Evolutionary conservation across 2,329 filamentous ascomycete genomes (phyloP).

Genomic region (Coleophoma crateriformis): DNA sequence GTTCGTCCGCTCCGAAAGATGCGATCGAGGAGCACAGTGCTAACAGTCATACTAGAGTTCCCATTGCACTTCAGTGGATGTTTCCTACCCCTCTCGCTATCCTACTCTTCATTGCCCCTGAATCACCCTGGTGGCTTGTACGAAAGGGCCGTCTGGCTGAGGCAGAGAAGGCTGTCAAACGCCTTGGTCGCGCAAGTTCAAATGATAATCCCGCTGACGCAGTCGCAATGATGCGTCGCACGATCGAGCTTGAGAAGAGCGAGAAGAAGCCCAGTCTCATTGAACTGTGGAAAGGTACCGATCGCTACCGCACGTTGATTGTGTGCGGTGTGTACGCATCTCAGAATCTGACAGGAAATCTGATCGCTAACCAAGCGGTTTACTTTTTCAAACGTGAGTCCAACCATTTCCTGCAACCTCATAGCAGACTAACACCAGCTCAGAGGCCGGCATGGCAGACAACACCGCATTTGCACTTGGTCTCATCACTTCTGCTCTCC

Average conservation of each 20-base stretch:
- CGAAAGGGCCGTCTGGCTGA: constrained; percentile 33
- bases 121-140: constrained; percentile 44
- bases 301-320: constrained; percentile 47
- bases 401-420: constrained; percentile 5
- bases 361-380: constrained; percentile 57
- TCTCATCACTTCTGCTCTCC: constrained; percentile 59
- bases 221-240: constrained; percentile 55
- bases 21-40: constrained; percentile 18
- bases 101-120: constrained; percentile 38
- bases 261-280: constrained; percentile 39
- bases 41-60: constrained; percentile 35
- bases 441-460: constrained; percentile 53
- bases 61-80: constrained; percentile 47
- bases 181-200: constrained; percentile 38
- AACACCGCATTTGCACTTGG: constrained; percentile 55
- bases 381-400: constrained; percentile 46
- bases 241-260: constrained; percentile 46
- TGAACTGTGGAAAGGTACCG: constrained; percentile 50
- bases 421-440: constrained; percentile 23
- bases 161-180: constrained; percentile 39
- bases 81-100: constrained; percentile 46
- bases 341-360: constrained; percentile 57
- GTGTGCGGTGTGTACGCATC: constrained; percentile 52
- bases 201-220: constrained; percentile 34
- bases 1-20: constrained; percentile 28